phyloP scores from a whole-genome alignment of 495 filamentous ascomycete genomes.

The Rhizodiscina lignyota region DNA sequence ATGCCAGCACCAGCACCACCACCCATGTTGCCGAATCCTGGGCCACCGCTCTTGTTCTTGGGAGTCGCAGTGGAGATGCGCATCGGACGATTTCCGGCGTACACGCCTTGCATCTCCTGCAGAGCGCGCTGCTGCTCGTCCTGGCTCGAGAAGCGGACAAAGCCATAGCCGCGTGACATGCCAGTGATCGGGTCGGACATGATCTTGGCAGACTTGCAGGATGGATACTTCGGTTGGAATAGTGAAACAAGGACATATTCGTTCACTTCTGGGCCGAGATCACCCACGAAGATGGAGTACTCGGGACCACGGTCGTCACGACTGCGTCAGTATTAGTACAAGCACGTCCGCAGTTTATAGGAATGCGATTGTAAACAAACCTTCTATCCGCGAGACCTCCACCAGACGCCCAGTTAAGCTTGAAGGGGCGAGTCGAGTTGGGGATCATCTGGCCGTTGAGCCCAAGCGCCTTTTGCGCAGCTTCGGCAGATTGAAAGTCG shows the following conservation, averaged over 20 bases:
- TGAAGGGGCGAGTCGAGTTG: slow-evolving; percentile 89
- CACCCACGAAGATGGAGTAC: slow-evolving; percentile 93
- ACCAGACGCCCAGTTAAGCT: slow-evolving; percentile 97
- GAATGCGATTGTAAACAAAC: slow-evolving; percentile 30
- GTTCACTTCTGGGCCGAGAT: slow-evolving; percentile 95
- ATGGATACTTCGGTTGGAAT: slow-evolving; percentile 89
- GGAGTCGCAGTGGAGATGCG: slow-evolving; percentile 95
- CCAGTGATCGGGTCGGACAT: slow-evolving; percentile 98
- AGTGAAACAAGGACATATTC: slow-evolving; percentile 94
- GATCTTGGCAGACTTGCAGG: slow-evolving; percentile 99
- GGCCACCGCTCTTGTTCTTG: slow-evolving; percentile 65
- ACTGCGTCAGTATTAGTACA: slow-evolving; percentile 24
- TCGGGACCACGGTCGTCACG: slow-evolving; percentile 92
- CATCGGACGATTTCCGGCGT: slow-evolving; percentile 98
- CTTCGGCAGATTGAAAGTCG: slow-evolving; percentile 71
- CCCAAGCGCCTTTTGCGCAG: slow-evolving; percentile 75
- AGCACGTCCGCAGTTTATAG: not conserved
- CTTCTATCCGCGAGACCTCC: slow-evolving; percentile 88
- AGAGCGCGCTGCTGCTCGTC: slow-evolving; percentile 87
- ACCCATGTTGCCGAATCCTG: slow-evolving; percentile 34
- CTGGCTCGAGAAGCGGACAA: slow-evolving; percentile 93
- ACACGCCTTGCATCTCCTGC: slow-evolving; percentile 97
- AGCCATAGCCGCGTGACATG: slow-evolving; percentile 95
- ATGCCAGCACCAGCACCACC: slow-evolving; percentile 15
- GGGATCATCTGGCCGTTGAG: slow-evolving; percentile 86